These are phyloP conservation scores for Solanum neorickii DNA, from an alignment of 257 asterid species.

Conservation along the genomic window DNA sequence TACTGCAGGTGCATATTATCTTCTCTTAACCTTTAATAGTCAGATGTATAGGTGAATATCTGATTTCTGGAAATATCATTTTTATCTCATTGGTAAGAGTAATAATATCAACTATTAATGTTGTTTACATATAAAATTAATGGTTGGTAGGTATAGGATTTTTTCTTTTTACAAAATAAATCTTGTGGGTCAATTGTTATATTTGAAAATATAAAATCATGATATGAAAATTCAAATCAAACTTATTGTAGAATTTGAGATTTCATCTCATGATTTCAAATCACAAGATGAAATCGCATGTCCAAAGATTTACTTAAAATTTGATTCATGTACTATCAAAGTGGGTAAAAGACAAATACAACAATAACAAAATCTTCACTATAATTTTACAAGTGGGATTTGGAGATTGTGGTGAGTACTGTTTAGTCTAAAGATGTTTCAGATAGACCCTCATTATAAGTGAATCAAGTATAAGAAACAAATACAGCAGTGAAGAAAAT, in stretches of 20 bases:
- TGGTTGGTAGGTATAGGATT: neutral
- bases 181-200: neutral
- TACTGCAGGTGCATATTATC: neutral
- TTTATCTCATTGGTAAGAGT: neutral
- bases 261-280: too few relatives aligned
- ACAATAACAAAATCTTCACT: neutral
- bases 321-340: neutral
- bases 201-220: neutral
- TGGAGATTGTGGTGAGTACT: neutral
- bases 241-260: neutral
- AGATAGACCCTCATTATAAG: neutral
- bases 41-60: neutral
- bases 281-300: neutral
- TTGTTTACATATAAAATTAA: neutral
- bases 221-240: neutral
- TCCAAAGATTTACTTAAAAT: neutral
- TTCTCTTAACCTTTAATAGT: neutral
- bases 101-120: too few relatives aligned
- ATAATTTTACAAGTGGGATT: neutral
- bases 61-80: neutral
- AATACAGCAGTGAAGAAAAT: neutral
- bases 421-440: neutral
- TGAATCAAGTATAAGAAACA: neutral
- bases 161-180: too few relatives aligned
- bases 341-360: neutral